Evolutionary conservation across 768 basidiomycete species (phyloP).

Genomic region (Amanita subjunquillea): DNA sequence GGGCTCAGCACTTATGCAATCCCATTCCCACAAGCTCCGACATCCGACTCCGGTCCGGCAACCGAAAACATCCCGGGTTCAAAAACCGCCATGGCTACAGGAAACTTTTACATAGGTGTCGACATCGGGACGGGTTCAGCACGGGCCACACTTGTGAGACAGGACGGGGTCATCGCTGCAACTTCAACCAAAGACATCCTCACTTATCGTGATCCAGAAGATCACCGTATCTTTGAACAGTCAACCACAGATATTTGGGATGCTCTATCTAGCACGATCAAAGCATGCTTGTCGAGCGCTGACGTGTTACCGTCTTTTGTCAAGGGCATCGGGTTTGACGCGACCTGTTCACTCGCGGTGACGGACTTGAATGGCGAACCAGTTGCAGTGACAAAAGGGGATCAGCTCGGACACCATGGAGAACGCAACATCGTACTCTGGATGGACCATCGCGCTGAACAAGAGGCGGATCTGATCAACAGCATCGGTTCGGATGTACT

Average conservation of each 20-base stretch:
- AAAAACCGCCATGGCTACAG: constrained; percentile 20
- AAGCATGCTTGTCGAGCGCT: constrained; percentile 49
- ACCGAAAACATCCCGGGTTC: not conserved
- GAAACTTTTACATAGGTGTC: constrained; percentile 57
- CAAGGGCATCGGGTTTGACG: constrained; percentile 90
- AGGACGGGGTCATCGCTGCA: constrained; percentile 60
- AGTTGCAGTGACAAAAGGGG: constrained; percentile 62
- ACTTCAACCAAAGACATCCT: constrained; percentile 74
- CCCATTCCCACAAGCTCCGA: not conserved
- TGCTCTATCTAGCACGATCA: constrained; percentile 51
- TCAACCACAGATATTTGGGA: constrained; percentile 85
- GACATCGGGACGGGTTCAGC: constrained; percentile 94
- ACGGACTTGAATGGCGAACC: constrained; percentile 65
- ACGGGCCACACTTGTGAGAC: constrained; percentile 70
- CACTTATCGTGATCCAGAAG: constrained; percentile 75
- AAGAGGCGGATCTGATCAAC: constrained; percentile 89
- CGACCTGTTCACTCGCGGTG: constrained; percentile 93
- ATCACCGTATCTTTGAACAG: constrained; percentile 95
- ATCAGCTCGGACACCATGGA: constrained; percentile 49
- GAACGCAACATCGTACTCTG: constrained; percentile 88
- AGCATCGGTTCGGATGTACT: constrained; percentile 73
- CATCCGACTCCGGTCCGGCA: not conserved
- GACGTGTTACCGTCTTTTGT: constrained; percentile 48
- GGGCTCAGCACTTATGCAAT: too few relatives aligned
- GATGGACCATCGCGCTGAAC: constrained; percentile 94